A percentile compares a stretch with the other conserved stretches of the same genome.
Conservation (phyloP, 2,329 filamentous ascomycete genomes). For the Pseudogymnoascus sp. region DNA sequence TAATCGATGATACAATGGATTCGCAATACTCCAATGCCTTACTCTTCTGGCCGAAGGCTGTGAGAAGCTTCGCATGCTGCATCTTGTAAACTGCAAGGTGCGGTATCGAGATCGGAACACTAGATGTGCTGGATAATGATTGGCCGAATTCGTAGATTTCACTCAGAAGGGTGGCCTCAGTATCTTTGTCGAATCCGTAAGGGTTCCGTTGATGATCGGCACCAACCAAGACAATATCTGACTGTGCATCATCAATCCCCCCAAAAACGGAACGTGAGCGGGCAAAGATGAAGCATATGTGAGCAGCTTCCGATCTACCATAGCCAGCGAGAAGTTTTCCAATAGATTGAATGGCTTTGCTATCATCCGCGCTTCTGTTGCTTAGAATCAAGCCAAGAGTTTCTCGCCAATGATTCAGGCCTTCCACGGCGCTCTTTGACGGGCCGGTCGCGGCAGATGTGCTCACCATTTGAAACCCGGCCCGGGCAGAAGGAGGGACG, state of each 20-base stretch:
- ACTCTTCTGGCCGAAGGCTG: slow-evolving; percentile 71
- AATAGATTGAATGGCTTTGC: slow-evolving; percentile 66
- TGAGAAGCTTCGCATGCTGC: slow-evolving; percentile 73
- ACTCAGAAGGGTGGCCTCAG: slow-evolving; percentile 84
- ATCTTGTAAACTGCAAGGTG: slow-evolving; percentile 89
- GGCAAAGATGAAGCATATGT: slow-evolving; percentile 89
- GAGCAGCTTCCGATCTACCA: slow-evolving; percentile 80
- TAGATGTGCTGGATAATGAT: slow-evolving; percentile 55
- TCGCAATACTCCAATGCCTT: slow-evolving; percentile 93
- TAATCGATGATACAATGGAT: slow-evolving; percentile 65
- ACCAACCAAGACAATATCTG: slow-evolving; percentile 75
- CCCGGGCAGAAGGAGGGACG: slow-evolving; percentile 83
- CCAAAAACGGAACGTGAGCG: slow-evolving; percentile 62
- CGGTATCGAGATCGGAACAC: slow-evolving; percentile 52
- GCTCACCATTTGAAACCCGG: slow-evolving; percentile 83
- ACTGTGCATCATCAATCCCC: slow-evolving; percentile 71
- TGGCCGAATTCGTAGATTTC: slow-evolving; percentile 91
- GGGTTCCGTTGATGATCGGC: slow-evolving; percentile 68
- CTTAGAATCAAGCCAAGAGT: slow-evolving; percentile 77
- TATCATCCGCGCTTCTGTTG: slow-evolving; percentile 77
- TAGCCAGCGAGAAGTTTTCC: slow-evolving; percentile 79
- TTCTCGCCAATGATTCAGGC: slow-evolving; percentile 89
- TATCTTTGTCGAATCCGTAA: slow-evolving; percentile 66
- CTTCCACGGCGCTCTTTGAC: slow-evolving; percentile 67
- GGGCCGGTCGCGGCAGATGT: slow-evolving; percentile 53